Evolutionary conservation across 495 filamentous ascomycete species (phyloP), one percentile per base, ranked within the genome.

Genomic region (Hapsidospora chrysogenum): DNA sequence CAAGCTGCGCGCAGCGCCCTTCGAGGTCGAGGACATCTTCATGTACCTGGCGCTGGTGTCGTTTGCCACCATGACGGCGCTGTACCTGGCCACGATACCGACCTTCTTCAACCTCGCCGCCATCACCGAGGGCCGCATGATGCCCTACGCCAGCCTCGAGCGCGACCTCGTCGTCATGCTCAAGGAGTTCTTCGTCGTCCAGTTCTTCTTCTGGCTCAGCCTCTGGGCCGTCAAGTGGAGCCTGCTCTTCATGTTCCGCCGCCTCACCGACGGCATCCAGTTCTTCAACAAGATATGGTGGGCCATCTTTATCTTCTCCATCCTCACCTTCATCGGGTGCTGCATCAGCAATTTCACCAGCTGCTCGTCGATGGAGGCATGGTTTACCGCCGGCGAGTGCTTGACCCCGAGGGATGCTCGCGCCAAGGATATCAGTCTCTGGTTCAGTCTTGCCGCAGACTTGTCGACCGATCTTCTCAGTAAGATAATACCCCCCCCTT

Each of bases 141-240:
- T 38, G 2, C 42, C 47, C 1, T 54, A 52, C 28, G 29, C 45
- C 2, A 46, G 32, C 11, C 22, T 56, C 9, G 9, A 40, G 36
- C 29, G 46, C 2, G 58, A 61, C 31, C 17, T 29, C 0, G 6
- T 48, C 9, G 22, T 41, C 17, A 41, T 63, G 31, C 40, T 53
- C 18, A 53, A 49, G 31, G 41, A 52, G n/a, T 60, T 60, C 34
- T 65, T 66, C 28, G 54, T 53, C 13, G 57, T 55, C 18, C 57
- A 55, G 6, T 49, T 58, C 10, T 45, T 61, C 19, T 51, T 65
- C 39, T 66, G 63, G 61, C 36, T 52, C 6, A 51, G 46, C 2
- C 38, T 66, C n/a, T 68, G 63, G 63, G 41, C 53, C 26, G 55
- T 64, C 29, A 68, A 68, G 41, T 48, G 58, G 18, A 56, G 51